phyloP scores from a whole-genome alignment of 1,139 yeast species.

The Sugiyamaella japonica region DNA sequence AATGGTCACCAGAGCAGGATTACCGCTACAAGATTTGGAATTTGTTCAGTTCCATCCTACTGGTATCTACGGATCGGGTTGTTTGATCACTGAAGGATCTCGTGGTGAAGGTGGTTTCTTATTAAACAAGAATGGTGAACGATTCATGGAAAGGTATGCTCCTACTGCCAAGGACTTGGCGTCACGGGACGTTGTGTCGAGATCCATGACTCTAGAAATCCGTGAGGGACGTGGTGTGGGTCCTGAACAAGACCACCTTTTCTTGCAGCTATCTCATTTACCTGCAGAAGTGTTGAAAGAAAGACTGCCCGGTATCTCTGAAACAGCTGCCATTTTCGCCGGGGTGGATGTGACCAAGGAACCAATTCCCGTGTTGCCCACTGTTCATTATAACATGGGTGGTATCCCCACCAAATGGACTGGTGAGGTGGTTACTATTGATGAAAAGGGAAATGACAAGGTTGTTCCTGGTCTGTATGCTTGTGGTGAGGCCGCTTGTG shows the following conservation, averaged over 20 bases:
- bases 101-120: constrained; percentile 99
- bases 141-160: constrained; percentile 99
- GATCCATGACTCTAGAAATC: constrained; percentile 98
- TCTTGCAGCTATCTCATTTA: constrained; percentile 88
- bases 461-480: constrained; percentile 94
- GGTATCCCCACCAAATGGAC: constrained; percentile 98
- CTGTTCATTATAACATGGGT: constrained; percentile 99
- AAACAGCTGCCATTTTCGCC: constrained; percentile 96
- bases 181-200: constrained; percentile 95
- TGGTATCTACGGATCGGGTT: constrained; percentile 98
- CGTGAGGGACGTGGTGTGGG: constrained; percentile 99
- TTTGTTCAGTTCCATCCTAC: constrained; percentile 99
- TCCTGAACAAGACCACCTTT: constrained; percentile 92
- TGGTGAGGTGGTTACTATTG: constrained; percentile 87
- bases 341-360: constrained; percentile 99
- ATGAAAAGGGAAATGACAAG: constrained; percentile 85
- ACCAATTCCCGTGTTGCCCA: constrained; percentile 97
- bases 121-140: constrained; percentile 95
- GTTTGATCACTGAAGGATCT: constrained; percentile 98
- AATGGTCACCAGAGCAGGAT: constrained; percentile 97
- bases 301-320: constrained; percentile 98
- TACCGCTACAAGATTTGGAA: constrained; percentile 96
- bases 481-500: constrained; percentile 99
- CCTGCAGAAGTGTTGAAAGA: constrained; percentile 91
- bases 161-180: constrained; percentile 99